phyloP scores from a whole-genome alignment of 768 basidiomycete species.

The Tulasnella sp. region DNA sequence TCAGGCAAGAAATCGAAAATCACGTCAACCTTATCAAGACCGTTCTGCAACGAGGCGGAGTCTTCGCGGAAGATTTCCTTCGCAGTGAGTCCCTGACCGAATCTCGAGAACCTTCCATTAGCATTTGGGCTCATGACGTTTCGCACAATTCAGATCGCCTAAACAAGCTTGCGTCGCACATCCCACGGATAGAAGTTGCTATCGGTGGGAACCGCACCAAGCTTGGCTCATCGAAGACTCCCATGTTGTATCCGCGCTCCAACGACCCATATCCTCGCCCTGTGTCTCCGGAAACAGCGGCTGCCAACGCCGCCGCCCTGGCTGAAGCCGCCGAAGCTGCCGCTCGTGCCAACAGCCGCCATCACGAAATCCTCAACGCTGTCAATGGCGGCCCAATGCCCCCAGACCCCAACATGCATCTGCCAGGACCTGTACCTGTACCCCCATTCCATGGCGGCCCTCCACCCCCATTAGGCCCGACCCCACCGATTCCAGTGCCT shows the following conservation, averaged over 20 bases:
- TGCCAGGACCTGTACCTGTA: neutral
- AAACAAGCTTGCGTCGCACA: slow-evolving; percentile 8
- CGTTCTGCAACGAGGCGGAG: slow-evolving; percentile 12
- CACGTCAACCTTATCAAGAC: slow-evolving; percentile 12
- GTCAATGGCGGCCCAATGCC: neutral
- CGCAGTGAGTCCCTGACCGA: slow-evolving; percentile 8
- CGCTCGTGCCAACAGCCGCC: slow-evolving; percentile 8
- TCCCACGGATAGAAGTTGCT: slow-evolving; percentile 11
- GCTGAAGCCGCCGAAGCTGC: slow-evolving; percentile 11
- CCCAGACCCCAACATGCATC: neutral
- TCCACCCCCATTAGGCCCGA: neutral
- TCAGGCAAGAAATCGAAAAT: slow-evolving; percentile 11
- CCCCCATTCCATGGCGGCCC: neutral
- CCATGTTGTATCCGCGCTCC: slow-evolving; percentile 3
- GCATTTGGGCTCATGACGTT: neutral
- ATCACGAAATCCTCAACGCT: slow-evolving; percentile 1
- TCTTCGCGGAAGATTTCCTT: slow-evolving; percentile 12
- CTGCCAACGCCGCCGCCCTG: slow-evolving; percentile 6
- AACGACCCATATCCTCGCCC: slow-evolving; percentile 3
- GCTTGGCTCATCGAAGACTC: neutral
- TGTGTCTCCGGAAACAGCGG: slow-evolving; percentile 2
- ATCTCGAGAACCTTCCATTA: neutral
- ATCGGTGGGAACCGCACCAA: neutral
- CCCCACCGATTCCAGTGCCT: neutral
- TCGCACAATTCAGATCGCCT: neutral